These are phyloP conservation scores for Xylogone sp. DNA, from an alignment of 2,329 filamentous ascomycete genomes.

Conservation along the genomic window DNA sequence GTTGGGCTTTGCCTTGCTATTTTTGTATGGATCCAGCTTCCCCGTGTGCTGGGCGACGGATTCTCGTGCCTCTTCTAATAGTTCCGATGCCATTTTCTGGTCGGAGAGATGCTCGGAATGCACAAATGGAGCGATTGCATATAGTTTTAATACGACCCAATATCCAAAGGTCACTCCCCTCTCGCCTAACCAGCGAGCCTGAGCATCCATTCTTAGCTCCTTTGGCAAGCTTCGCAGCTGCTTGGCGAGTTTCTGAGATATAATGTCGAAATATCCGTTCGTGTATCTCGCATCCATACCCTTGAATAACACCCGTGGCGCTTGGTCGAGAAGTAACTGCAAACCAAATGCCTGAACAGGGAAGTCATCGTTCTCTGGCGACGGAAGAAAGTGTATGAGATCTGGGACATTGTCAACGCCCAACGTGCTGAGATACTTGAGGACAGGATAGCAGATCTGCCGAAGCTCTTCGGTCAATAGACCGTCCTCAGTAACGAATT, in stretches of 20 bases:
- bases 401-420: conserved; percentile 21
- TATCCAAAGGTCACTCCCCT: conserved; percentile 17
- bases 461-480: too few species aligned
- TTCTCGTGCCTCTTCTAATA: conserved; percentile 19
- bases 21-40: conserved; percentile 15
- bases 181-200: conserved; percentile 2
- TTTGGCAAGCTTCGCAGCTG: conserved; percentile 11
- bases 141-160: conserved; percentile 22
- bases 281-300: conserved; percentile 24
- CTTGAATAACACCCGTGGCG: conserved; percentile 17
- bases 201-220: conserved; percentile 12
- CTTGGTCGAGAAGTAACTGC: conserved; percentile 25
- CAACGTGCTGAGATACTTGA: conserved; percentile 49
- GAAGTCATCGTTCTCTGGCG: conserved; percentile 15
- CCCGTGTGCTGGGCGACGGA: conserved; percentile 18
- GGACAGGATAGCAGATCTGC: too few species aligned
- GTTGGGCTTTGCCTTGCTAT: conserved; percentile 11
- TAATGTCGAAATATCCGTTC: conserved; percentile 21
- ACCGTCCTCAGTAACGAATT: too few species aligned
- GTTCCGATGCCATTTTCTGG: conserved; percentile 12
- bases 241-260: conserved; percentile 11
- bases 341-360: conserved; percentile 24
- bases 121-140: conserved; percentile 21
- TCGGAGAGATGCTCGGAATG: conserved; percentile 18
- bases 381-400: conserved; percentile 20